Evolutionary conservation across 768 basidiomycete genomes (phyloP).

Genomic region (Mycena vulgaris): DNA sequence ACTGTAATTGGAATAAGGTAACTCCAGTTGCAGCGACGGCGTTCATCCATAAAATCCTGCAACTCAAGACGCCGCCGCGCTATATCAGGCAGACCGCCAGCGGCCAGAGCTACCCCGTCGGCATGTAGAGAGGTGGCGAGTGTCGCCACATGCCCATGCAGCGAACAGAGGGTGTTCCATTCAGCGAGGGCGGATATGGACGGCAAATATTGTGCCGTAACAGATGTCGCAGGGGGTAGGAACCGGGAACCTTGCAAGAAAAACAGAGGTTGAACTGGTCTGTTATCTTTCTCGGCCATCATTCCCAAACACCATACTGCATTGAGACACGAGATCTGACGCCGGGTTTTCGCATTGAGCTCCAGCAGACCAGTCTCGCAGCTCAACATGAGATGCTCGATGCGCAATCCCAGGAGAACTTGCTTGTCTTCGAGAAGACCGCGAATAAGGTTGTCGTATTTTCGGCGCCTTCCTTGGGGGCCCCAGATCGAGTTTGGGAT

Average conservation of each 20-base stretch:
- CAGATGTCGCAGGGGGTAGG: conserved; percentile 6
- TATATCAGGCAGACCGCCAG: conserved; percentile 6
- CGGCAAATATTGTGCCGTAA: conserved; percentile 29
- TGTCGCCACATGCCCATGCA: conserved; percentile 32
- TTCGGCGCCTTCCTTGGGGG: conserved; percentile 23
- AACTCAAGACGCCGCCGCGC: not conserved
- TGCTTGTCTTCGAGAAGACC: conserved; percentile 29
- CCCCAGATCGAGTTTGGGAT: conserved; percentile 32
- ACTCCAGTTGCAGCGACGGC: conserved; percentile 26
- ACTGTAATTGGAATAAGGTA: conserved; percentile 25
- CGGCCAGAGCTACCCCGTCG: not conserved
- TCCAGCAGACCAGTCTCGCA: conserved; percentile 37
- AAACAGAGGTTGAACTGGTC: conserved; percentile 26
- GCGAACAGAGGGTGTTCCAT: conserved; percentile 37
- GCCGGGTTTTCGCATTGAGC: conserved; percentile 18
- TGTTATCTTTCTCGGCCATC: conserved; percentile 32
- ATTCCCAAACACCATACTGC: conserved; percentile 37
- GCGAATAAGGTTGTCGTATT: conserved; percentile 38
- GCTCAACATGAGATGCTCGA: conserved; percentile 37
- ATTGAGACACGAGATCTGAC: conserved; percentile 34
- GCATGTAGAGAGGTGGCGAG: not conserved
- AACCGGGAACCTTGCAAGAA: conserved; percentile 23
- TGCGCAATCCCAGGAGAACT: conserved; percentile 32
- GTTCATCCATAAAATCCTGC: conserved; percentile 22
- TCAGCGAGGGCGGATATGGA: conserved; percentile 32